phyloP scores from a whole-genome alignment of 805 yeast genomes.

The Pichia cephalocereana region DNA sequence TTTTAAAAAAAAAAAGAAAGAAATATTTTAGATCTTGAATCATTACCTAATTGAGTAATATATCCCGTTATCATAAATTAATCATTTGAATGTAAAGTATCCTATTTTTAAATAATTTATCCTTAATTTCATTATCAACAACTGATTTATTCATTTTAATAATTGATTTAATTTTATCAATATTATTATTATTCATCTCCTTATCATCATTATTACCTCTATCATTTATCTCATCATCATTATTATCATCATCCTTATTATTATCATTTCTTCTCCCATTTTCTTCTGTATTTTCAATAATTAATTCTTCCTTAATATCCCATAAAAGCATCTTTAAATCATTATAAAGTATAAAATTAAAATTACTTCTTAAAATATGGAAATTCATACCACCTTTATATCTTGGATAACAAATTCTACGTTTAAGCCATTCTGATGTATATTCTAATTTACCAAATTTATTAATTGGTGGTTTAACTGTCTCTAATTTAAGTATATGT shows the following conservation, averaged over 20 bases:
- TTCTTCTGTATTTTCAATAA: background rate
- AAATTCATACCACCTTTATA: conserved; percentile 37
- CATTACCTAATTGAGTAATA: too few relatives aligned
- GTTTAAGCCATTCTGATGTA: conserved; percentile 30
- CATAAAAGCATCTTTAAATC: conserved; percentile 22
- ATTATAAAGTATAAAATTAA: conserved; percentile 20
- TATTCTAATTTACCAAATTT: conserved; percentile 10
- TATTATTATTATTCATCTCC: background rate
- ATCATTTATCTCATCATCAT: too few relatives aligned
- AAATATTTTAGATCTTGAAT: too few relatives aligned
- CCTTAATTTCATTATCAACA: conserved; percentile 22
- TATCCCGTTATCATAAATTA: background rate
- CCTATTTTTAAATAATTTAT: conserved; percentile 16
- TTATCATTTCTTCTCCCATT: too few relatives aligned
- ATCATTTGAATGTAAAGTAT: conserved; percentile 11
- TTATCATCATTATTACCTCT: too few relatives aligned
- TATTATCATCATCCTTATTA: too few relatives aligned
- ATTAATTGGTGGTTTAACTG: conserved; percentile 15
- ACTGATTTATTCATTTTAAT: background rate
- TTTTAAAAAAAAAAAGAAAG: too few relatives aligned
- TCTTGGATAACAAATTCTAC: conserved; percentile 33
- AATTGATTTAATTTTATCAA: background rate
- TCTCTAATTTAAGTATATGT: conserved; percentile 29
- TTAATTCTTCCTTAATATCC: conserved; percentile 21
- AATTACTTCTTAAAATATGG: conserved; percentile 19